phyloP scores from a whole-genome alignment of 2,329 filamentous ascomycete species.

The Coniochaeta hoffmannii region DNA sequence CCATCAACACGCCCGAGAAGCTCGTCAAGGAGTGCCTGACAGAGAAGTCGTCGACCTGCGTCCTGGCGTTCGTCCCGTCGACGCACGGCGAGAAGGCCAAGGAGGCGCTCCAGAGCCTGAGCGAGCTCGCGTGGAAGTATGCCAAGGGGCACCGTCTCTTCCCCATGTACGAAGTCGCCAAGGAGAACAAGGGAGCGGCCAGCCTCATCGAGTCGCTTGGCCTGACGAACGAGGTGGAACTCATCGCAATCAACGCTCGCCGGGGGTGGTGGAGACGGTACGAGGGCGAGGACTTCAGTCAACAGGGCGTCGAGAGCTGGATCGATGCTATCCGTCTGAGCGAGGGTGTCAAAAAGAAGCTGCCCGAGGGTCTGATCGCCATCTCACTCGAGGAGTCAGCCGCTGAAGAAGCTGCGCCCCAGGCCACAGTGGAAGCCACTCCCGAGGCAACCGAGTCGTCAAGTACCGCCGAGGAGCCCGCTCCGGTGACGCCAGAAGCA shows the following conservation, averaged over 20 bases:
- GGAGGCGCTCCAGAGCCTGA: conserved; percentile 55
- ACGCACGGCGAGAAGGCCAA: conserved; percentile 42
- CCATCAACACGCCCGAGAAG: conserved; percentile 55
- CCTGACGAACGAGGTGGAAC: conserved; percentile 54
- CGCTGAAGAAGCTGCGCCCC: conserved; percentile 34
- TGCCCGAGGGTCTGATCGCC: conserved; percentile 53
- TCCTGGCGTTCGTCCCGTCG: conserved; percentile 64
- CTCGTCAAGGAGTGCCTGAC: conserved; percentile 67
- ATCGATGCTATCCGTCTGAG: conserved; percentile 87
- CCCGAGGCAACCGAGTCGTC: conserved; percentile 15
- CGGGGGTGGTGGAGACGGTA: conserved; percentile 81
- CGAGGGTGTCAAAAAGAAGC: conserved; percentile 71
- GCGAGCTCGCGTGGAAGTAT: conserved; percentile 72
- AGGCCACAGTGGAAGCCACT: conserved; percentile 26
- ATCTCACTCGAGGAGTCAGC: conserved; percentile 30
- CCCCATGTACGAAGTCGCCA: conserved; percentile 72
- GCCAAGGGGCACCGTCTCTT: conserved; percentile 63
- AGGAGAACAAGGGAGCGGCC: conserved; percentile 47
- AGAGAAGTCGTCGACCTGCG: conserved; percentile 71
- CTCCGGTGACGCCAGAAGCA: conserved; percentile 13
- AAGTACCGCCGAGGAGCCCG: conserved; percentile 9
- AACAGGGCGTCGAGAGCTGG: conserved; percentile 68
- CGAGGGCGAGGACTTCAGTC: conserved; percentile 46
- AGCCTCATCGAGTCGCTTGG: conserved; percentile 54
- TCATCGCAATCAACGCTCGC: conserved; percentile 79